Evolutionary conservation across 345 rosid genomes (phyloP).

Genomic region (Pistacia vera): DNA sequence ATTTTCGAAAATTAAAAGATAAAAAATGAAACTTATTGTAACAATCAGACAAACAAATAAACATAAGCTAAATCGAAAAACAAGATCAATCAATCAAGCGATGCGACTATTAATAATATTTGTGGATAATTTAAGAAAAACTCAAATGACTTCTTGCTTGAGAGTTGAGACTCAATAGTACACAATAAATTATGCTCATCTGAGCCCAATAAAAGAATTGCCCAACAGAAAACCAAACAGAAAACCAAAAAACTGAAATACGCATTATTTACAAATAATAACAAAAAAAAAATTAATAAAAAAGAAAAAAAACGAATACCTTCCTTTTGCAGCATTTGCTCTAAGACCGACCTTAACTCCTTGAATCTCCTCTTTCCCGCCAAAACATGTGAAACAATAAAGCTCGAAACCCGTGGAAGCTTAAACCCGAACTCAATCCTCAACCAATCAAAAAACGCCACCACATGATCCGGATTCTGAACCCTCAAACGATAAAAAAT

Average conservation of each 20-base stretch:
- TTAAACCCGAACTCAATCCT: conserved; percentile 52
- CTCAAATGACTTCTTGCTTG: neutral
- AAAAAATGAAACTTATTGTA: neutral
- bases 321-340: conserved; percentile 54
- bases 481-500: conserved; percentile 45
- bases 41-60: neutral
- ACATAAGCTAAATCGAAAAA: neutral
- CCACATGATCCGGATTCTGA: conserved; percentile 47
- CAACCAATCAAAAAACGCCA: conserved; percentile 54
- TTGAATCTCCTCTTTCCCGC: conserved; percentile 50
- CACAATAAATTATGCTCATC: neutral
- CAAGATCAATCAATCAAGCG: neutral
- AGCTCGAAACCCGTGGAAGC: conserved; percentile 53
- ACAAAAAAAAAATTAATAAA: too few species aligned
- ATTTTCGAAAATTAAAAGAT: neutral
- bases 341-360: conserved; percentile 52
- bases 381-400: conserved; percentile 58
- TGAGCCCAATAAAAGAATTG: neutral
- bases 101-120: neutral
- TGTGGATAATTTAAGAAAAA: neutral
- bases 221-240: neutral
- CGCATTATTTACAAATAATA: too few species aligned
- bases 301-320: conserved; percentile 35
- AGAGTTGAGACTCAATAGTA: neutral
- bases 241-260: too few species aligned